Conservation (phyloP, 192 early-diverging fungal species). For the Coemansia sp. region DNA sequence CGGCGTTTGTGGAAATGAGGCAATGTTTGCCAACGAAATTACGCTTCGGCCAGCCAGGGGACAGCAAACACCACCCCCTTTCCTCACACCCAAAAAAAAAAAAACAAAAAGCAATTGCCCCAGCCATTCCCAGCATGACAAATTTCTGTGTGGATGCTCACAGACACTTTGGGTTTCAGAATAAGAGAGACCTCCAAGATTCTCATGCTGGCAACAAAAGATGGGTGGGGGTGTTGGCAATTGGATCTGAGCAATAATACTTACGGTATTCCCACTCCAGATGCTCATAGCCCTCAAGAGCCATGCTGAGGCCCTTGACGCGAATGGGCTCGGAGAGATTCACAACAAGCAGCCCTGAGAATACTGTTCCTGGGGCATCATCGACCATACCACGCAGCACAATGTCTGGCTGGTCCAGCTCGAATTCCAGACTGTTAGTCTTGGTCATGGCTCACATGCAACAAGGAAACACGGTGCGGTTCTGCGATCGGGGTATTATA, state of each 20-base stretch:
- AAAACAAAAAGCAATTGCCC: no score
- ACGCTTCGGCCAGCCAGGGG: no score
- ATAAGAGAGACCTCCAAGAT: not conserved
- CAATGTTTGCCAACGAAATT: not conserved
- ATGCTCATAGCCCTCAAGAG: slow-evolving; percentile 39
- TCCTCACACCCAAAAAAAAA: no score
- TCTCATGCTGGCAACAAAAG: not conserved
- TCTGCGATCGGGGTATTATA: not conserved
- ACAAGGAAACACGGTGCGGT: not conserved
- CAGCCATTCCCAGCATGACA: no score
- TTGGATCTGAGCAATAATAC: slow-evolving; percentile 7
- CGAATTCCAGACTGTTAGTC: slow-evolving; percentile 43
- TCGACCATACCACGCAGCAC: slow-evolving; percentile 51
- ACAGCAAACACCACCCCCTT: no score
- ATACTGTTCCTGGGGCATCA: slow-evolving; percentile 43
- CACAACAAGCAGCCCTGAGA: slow-evolving; percentile 59
- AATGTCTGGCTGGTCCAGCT: slow-evolving; percentile 56
- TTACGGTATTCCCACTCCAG: slow-evolving; percentile 56
- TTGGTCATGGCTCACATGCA: slow-evolving; percentile 29
- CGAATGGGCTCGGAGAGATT: slow-evolving; percentile 56
- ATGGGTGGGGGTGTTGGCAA: not conserved
- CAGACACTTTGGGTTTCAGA: not conserved
- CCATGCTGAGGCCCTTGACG: slow-evolving; percentile 58
- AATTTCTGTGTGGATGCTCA: no score
- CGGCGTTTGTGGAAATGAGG: no score